Percentiles rank a stretch among this genome's conserved stretches.
These are phyloP conservation scores for Leccinum solheimii DNA, from an alignment of 1,284 basidiomycete genomes.

Conservation along the genomic window DNA sequence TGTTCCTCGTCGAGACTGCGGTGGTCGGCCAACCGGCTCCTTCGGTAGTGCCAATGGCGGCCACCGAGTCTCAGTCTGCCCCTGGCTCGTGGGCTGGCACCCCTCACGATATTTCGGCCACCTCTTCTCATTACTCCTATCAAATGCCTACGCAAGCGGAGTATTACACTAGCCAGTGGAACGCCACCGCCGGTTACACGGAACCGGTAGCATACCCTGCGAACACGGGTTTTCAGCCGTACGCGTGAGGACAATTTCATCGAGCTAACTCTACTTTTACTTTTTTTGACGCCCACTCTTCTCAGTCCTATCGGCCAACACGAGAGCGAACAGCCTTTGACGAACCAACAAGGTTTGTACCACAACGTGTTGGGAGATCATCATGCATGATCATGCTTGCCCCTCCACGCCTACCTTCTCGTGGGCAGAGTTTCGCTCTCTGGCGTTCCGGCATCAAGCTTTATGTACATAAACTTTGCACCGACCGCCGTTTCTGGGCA, in stretches of 20 bases:
- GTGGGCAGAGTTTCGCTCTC: not conserved
- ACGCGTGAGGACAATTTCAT: constrained; percentile 15
- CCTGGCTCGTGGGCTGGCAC: constrained; percentile 16
- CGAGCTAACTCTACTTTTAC: not conserved
- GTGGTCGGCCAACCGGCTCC: constrained; percentile 10
- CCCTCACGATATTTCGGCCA: constrained; percentile 12
- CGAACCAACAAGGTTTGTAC: constrained; percentile 6
- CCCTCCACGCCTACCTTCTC: constrained; percentile 1
- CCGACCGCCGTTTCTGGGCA: constrained; percentile 4
- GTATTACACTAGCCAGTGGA: not conserved
- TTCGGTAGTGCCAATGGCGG: not conserved
- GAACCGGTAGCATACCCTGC: constrained; percentile 9
- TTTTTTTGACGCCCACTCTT: constrained; percentile 7
- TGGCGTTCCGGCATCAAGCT: not conserved
- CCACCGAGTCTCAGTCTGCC: not conserved
- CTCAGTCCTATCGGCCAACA: constrained; percentile 10
- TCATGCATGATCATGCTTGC: constrained; percentile 10
- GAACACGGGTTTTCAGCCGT: constrained; percentile 13
- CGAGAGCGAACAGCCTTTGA: constrained; percentile 11
- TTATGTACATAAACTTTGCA: constrained; percentile 14
- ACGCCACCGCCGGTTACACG: not conserved
- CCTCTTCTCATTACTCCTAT: constrained; percentile 1
- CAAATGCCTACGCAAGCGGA: constrained; percentile 2
- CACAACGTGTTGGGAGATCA: constrained; percentile 12
- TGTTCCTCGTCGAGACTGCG: constrained; percentile 17